phyloP scores from a whole-genome alignment of 768 basidiomycete genomes.

The Holtermannia corniformis region DNA sequence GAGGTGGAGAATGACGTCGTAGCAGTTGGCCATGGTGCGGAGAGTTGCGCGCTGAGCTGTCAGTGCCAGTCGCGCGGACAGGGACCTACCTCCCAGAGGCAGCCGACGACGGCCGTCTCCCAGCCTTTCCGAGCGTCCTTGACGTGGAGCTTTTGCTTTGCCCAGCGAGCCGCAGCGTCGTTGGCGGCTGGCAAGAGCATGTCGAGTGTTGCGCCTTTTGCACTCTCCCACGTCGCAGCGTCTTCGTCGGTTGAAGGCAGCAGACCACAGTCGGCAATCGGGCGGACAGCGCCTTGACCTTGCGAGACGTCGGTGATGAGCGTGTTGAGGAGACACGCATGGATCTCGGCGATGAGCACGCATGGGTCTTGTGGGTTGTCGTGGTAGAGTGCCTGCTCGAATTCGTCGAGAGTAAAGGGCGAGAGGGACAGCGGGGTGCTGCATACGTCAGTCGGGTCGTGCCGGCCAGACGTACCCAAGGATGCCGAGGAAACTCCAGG shows the following conservation, averaged over 20 bases:
- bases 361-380: conserved; percentile 57
- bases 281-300: conserved; percentile 19
- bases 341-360: conserved; percentile 71
- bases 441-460: neutral
- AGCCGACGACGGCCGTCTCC: conserved; percentile 35
- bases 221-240: conserved; percentile 34
- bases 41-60: conserved; percentile 45
- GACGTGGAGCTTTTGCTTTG: conserved; percentile 17
- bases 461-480: conserved; percentile 57
- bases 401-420: conserved; percentile 83
- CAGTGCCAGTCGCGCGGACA: neutral
- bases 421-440: conserved; percentile 84
- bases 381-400: conserved; percentile 77
- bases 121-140: conserved; percentile 34
- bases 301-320: conserved; percentile 52
- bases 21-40: conserved; percentile 50
- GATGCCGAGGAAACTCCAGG: conserved; percentile 88
- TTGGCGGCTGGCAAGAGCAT: conserved; percentile 20
- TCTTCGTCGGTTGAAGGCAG: conserved; percentile 10
- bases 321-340: conserved; percentile 79
- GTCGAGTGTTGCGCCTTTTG: conserved; percentile 34
- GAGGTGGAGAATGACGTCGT: conserved; percentile 32
- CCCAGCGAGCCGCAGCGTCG: conserved; percentile 21
- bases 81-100: conserved; percentile 28
- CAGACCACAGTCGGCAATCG: conserved; percentile 8